Base-by-base conservation (phyloP, 306 rosid species). In the Chamaecrista fasciculata region DNA sequence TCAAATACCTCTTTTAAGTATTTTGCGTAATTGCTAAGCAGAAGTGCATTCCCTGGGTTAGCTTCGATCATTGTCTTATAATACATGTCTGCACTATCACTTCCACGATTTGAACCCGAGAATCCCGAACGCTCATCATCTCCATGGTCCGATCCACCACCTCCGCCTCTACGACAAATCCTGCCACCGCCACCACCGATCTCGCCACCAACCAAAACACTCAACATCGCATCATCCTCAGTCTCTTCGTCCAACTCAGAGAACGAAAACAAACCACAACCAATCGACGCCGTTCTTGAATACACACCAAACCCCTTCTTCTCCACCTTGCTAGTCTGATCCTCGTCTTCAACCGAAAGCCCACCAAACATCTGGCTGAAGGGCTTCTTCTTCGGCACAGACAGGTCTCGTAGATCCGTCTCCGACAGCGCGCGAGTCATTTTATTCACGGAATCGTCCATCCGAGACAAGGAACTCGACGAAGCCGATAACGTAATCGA, bases 1-100 rank as follows among this genome's bases (percentile, higher is more conserved):
- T 31, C 40, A 28, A 57, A 7, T 74, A 88, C 98, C 85, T 93
- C 96, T 80, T 88, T 90, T 67, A 90, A 78, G 81, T 83, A 93
- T 55, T 46, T 88, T 0, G 97, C 97, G 57, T 93, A 93, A 78
- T 93, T 93, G 55, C 96, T 56, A 19, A 90, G 85, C 67, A 90
- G 76, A 50, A 93, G 87, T 1, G 97, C 56, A 56, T 90, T 85
- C 66, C 85, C 92, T 0, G 98, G 96, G 71, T 88, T 84, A 0
- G 93, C 89, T 62, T 82, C 84, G 55, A 93, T 86, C 85, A 88
- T 82, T 44, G 81, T 70, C 71, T 73, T 80, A 79, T 90, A 88
- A 78, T 85, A 89, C 73, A 74, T 0, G 47, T 86, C 96, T 2
- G 89, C 81, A 2, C 57, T 70, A 56, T 71, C 83, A 40, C 60